These are phyloP conservation scores for Penicillium sp. DNA, from an alignment of 2,329 filamentous ascomycete species.

Conservation along the genomic window DNA sequence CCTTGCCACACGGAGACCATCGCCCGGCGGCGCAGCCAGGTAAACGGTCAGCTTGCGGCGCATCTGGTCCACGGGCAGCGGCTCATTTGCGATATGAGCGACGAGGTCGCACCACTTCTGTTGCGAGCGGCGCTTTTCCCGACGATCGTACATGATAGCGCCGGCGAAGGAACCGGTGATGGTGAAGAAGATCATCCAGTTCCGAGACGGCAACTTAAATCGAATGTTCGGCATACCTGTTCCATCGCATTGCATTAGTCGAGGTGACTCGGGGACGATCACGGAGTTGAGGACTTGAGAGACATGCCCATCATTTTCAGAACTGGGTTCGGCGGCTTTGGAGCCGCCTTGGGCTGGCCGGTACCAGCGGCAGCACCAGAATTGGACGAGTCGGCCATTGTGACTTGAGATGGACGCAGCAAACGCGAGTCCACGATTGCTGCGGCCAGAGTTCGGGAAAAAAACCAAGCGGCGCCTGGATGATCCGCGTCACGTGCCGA, in stretches of 20 bases:
- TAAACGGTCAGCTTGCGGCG: conserved; percentile 85
- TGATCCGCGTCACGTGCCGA: conserved; percentile 24
- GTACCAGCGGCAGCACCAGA: conserved; percentile 40
- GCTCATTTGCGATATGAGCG: conserved; percentile 77
- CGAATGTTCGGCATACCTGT: conserved; percentile 80
- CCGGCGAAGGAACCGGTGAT: conserved; percentile 75
- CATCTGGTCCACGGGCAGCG: conserved; percentile 70
- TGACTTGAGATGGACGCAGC: conserved; percentile 8
- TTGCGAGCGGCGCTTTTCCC: conserved; percentile 82
- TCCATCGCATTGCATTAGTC: conserved; percentile 15
- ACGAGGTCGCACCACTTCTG: conserved; percentile 85
- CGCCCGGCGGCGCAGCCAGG: conserved; percentile 81
- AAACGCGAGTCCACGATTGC: not conserved
- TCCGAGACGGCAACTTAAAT: conserved; percentile 84
- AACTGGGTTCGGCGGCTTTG: conserved; percentile 65
- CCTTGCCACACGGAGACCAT: conserved; percentile 79
- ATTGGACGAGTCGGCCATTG: conserved; percentile 43
- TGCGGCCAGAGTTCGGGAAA: conserved; percentile 19
- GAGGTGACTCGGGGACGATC: not conserved
- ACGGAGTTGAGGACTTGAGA: not conserved
- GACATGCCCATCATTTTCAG: conserved; percentile 67
- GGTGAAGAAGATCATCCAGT: conserved; percentile 95
- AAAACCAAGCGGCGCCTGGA: conserved; percentile 20
- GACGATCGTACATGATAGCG: conserved; percentile 87
- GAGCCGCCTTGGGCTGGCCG: conserved; percentile 43